phyloP scores from a whole-genome alignment of 2,329 filamentous ascomycete genomes.

The Claviceps paspali region DNA sequence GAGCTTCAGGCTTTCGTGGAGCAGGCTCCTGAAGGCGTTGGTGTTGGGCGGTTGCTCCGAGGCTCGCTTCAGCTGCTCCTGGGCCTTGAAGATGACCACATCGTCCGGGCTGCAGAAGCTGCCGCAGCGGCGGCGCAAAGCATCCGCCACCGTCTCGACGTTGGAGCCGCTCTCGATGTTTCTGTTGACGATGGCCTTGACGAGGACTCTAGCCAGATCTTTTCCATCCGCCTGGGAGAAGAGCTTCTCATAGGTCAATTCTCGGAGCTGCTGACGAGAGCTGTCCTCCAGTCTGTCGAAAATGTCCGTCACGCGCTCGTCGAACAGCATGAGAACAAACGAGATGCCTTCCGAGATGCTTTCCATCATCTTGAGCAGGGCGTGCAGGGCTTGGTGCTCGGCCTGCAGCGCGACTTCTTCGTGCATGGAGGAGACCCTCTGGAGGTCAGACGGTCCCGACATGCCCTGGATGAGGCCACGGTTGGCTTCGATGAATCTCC shows the following conservation, averaged over 20 bases:
- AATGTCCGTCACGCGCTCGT: constrained; percentile 84
- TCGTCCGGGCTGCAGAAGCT: constrained; percentile 97
- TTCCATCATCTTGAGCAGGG: constrained; percentile 69
- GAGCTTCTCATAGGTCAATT: constrained; percentile 74
- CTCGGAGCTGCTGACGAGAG: constrained; percentile 52
- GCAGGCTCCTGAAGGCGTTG: constrained; percentile 59
- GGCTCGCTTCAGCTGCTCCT: constrained; percentile 83
- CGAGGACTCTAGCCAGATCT: constrained; percentile 81
- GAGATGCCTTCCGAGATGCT: constrained; percentile 94
- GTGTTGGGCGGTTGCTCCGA: constrained; percentile 62
- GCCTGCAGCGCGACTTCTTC: constrained; percentile 87
- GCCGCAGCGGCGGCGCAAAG: constrained; percentile 78
- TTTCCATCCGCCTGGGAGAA: constrained; percentile 70
- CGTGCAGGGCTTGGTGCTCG: constrained; percentile 84
- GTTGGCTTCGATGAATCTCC: constrained; percentile 75
- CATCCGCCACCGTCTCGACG: constrained; percentile 92
- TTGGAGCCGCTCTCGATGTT: constrained; percentile 96
- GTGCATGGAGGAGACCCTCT: constrained; percentile 62
- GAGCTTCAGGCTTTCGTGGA: constrained; percentile 77
- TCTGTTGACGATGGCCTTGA: constrained; percentile 94
- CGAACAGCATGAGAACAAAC: constrained; percentile 87
- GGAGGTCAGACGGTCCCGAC: constrained; percentile 77
- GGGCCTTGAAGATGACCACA: constrained; percentile 95
- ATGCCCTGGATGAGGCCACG: constrained; percentile 84
- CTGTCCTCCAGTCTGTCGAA: constrained; percentile 58